Conservation (phyloP, 257 asterid genomes). For the Solanum clarkiae region DNA sequence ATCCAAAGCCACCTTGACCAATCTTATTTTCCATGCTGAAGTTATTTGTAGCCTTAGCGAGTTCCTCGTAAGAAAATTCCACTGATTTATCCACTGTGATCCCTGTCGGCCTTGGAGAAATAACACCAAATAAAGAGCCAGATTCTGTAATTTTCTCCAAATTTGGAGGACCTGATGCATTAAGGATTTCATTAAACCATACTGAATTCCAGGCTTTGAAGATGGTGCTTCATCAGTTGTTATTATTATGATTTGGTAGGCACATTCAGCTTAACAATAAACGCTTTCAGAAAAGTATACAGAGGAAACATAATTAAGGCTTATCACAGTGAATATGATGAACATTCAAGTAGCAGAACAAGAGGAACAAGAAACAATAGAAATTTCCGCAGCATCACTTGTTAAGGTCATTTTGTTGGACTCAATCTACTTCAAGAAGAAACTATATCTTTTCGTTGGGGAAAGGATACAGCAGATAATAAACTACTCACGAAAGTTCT, state of each 20-base stretch:
- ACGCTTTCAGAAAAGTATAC: not conserved
- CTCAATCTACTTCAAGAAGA: not conserved
- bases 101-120: constrained; percentile 43
- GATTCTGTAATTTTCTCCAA: constrained; percentile 27
- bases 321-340: constrained; percentile 24
- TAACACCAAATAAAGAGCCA: constrained; percentile 17
- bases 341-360: not conserved
- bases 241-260: not conserved
- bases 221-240: not conserved
- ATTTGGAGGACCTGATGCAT: constrained; percentile 19
- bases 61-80: constrained; percentile 65
- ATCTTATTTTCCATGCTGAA: constrained; percentile 48
- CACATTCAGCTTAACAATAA: not conserved
- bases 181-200: not conserved
- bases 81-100: constrained; percentile 79
- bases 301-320: not conserved
- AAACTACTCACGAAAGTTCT: not conserved
- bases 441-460: not conserved
- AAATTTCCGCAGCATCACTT: not conserved
- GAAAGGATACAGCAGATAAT: not conserved
- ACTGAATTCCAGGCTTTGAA: not conserved
- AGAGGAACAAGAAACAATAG: not conserved
- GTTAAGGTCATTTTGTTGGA: not conserved
- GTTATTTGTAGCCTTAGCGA: constrained; percentile 51
- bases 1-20: constrained; percentile 85